phyloP scores from a whole-genome alignment of 139 green algal genomes.

The Choricystis sp. region DNA sequence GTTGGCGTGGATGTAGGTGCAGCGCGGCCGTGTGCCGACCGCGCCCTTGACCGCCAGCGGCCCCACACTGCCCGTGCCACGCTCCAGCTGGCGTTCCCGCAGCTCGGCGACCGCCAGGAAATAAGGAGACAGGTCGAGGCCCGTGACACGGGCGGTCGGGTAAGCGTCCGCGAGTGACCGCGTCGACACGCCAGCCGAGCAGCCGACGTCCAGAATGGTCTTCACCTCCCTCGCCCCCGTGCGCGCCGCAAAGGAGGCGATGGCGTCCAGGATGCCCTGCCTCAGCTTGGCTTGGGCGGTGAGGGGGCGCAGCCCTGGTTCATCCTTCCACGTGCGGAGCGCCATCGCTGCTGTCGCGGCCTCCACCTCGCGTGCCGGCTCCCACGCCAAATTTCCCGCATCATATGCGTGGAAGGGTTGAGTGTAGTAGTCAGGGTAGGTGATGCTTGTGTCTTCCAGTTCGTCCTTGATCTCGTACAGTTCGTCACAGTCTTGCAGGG shows the following conservation, averaged over 20 bases:
- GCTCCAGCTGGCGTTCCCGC: constrained; percentile 21
- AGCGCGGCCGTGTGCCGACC: constrained; percentile 5
- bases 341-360: constrained; percentile 42
- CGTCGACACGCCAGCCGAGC: constrained; percentile 61
- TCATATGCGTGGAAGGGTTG: constrained; percentile 64
- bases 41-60: background rate
- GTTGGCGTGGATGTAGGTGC: constrained; percentile 52
- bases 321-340: constrained; percentile 36
- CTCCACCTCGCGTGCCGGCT: constrained; percentile 54
- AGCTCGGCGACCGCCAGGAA: constrained; percentile 74
- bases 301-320: constrained; percentile 19
- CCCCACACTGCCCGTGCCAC: constrained; percentile 1
- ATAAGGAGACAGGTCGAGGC: constrained; percentile 69
- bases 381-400: constrained; percentile 35
- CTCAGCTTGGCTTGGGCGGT: constrained; percentile 23
- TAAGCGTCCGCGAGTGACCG: constrained; percentile 38
- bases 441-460: constrained; percentile 24
- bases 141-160: constrained; percentile 29
- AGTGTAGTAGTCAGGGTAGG: constrained; percentile 56
- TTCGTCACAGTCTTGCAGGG: constrained; percentile 9
- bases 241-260: constrained; percentile 20
- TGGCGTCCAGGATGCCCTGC: constrained; percentile 11
- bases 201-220: constrained; percentile 64
- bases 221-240: constrained; percentile 6
- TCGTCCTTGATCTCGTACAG: constrained; percentile 19